phyloP scores from a whole-genome alignment of 352 stramenopile genomes.

The Phytophthora citrophthora region DNA sequence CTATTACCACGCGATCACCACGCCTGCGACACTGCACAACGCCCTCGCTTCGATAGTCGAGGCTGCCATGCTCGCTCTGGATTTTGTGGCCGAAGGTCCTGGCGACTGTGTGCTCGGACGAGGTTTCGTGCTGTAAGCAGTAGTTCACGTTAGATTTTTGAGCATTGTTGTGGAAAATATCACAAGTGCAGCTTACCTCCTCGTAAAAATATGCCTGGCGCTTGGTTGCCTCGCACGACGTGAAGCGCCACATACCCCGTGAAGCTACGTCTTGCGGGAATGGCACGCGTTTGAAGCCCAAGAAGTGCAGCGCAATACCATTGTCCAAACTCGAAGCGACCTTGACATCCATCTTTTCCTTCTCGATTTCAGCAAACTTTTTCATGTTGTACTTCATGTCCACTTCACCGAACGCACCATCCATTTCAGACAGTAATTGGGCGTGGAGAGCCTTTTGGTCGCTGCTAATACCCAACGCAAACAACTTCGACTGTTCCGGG shows the following conservation, averaged over 20 bases:
- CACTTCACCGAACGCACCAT: conserved; percentile 32
- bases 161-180: background rate
- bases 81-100: conserved; percentile 44
- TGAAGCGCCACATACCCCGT: conserved; percentile 50
- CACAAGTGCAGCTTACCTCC: conserved; percentile 23
- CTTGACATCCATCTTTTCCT: conserved; percentile 30
- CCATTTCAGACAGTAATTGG: conserved; percentile 25
- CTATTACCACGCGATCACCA: conserved; percentile 49
- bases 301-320: conserved; percentile 36
- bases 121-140: conserved; percentile 18
- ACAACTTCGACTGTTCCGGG: conserved; percentile 22
- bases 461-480: conserved; percentile 15
- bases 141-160: background rate
- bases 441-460: conserved; percentile 35
- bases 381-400: conserved; percentile 28
- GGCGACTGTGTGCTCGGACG: conserved; percentile 27
- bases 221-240: conserved; percentile 34
- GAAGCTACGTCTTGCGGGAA: conserved; percentile 33
- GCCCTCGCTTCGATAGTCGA: conserved; percentile 49
- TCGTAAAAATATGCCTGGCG: conserved; percentile 38
- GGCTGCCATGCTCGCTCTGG: conserved; percentile 33
- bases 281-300: conserved; percentile 38
- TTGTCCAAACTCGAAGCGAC: conserved; percentile 32
- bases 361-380: conserved; percentile 25
- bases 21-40: conserved; percentile 41